phyloP scores from a whole-genome alignment of 2,329 filamentous ascomycete species.

The Hortaea sp. region DNA sequence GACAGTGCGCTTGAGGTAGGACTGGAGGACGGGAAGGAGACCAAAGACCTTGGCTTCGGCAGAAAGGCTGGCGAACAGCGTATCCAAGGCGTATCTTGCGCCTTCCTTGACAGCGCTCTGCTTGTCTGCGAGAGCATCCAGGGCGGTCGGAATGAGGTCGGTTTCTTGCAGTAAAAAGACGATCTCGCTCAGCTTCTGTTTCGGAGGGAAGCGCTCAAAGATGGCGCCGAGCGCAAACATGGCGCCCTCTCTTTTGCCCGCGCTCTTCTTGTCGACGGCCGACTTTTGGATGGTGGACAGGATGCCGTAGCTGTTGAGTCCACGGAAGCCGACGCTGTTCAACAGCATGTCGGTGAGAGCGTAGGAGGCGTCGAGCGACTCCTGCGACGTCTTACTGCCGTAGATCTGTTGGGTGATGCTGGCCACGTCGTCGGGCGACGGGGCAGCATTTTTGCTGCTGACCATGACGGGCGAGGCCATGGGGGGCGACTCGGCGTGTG shows the following conservation, averaged over 20 bases:
- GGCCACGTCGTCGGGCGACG: constrained; percentile 37
- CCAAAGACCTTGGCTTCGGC: constrained; percentile 75
- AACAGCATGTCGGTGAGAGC: constrained; percentile 53
- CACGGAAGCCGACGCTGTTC: constrained; percentile 55
- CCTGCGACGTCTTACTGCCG: constrained; percentile 43
- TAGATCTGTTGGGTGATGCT: constrained; percentile 35
- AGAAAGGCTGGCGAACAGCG: constrained; percentile 68
- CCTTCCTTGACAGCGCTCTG: constrained; percentile 78
- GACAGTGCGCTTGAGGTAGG: constrained; percentile 71
- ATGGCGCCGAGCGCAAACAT: constrained; percentile 92
- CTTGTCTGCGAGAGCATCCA: constrained; percentile 87
- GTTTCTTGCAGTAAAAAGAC: constrained; percentile 74
- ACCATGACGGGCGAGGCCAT: constrained; percentile 38
- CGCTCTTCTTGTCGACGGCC: constrained; percentile 87
- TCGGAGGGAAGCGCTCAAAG: constrained; percentile 76
- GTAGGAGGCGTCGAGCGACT: constrained; percentile 54
- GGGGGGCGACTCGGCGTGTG: constrained; percentile 40
- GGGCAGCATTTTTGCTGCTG: constrained; percentile 34
- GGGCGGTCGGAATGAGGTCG: constrained; percentile 58
- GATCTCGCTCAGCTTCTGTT: constrained; percentile 69
- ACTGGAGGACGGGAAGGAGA: constrained; percentile 63
- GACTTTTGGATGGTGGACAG: constrained; percentile 62
- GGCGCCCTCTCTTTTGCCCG: constrained; percentile 72
- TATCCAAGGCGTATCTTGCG: constrained; percentile 87
- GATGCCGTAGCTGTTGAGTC: constrained; percentile 52